Percentiles rank a stretch among this genome's conserved stretches.
These are phyloP conservation scores for Xylaria nigripes DNA, from an alignment of 495 filamentous ascomycete species.

Conservation along the genomic window DNA sequence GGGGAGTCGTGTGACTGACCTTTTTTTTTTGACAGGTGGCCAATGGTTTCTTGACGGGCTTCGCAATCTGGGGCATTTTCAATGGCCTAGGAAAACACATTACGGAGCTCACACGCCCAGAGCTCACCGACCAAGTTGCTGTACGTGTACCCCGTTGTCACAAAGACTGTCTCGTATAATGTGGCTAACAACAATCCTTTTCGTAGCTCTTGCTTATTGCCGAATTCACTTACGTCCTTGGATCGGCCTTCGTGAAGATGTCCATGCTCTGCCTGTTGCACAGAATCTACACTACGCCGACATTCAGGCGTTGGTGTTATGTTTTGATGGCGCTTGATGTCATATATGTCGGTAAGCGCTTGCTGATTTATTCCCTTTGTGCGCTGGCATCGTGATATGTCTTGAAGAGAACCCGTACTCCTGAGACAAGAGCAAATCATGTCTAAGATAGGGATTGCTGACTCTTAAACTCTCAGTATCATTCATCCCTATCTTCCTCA, in stretches of 20 bases:
- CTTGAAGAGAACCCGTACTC: background rate
- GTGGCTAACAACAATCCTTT: background rate
- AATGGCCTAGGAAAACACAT: slow-evolving; percentile 10
- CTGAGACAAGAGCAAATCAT: background rate
- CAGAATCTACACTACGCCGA: slow-evolving; percentile 11
- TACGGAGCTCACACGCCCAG: background rate
- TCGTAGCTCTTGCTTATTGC: slow-evolving; percentile 6
- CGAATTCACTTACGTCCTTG: slow-evolving; percentile 6
- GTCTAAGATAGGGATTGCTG: background rate
- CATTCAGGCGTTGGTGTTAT: slow-evolving; percentile 4
- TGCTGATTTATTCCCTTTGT: background rate
- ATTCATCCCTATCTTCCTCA: slow-evolving; percentile 10
- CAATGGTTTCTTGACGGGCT: background rate
- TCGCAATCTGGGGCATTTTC: slow-evolving; percentile 4
- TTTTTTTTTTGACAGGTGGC: background rate
- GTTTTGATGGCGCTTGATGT: slow-evolving; percentile 1
- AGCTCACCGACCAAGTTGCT: background rate
- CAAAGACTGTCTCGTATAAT: background rate
- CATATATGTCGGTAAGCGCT: slow-evolving; percentile 1
- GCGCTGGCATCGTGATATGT: background rate
- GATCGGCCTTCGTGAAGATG: background rate
- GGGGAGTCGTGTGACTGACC: background rate
- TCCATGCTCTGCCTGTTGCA: slow-evolving; percentile 7
- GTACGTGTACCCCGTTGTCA: background rate
- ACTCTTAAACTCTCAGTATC: background rate